Percentiles rank a stretch among this genome's conserved stretches.
Conservation (phyloP, 768 basidiomycete species). For the Lactarius quietus region DNA sequence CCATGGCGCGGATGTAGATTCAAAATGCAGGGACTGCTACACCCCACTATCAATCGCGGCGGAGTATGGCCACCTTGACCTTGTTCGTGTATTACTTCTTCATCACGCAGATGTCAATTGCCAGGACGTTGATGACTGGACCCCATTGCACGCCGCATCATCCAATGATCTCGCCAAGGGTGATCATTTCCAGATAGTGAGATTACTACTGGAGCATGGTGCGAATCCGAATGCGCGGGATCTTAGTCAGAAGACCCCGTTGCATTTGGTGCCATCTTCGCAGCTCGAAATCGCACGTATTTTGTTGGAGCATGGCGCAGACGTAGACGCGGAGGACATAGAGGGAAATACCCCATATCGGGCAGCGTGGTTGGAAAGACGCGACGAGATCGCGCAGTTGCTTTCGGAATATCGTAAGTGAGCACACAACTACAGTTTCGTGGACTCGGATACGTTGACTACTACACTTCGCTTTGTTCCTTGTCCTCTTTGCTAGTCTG, state of each 20-base stretch:
- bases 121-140: not conserved
- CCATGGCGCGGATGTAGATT: not conserved
- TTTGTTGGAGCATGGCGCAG: too few relatives aligned
- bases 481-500: too few relatives aligned
- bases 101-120: not conserved
- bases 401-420: too few relatives aligned
- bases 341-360: too few relatives aligned
- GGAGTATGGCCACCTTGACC: too few relatives aligned
- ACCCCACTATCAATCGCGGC: not conserved
- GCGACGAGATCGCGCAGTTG: too few relatives aligned
- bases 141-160: not conserved
- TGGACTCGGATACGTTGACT: too few relatives aligned
- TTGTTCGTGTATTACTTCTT: not conserved
- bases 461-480: too few relatives aligned
- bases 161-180: not conserved
- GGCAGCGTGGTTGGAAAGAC: too few relatives aligned
- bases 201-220: not conserved
- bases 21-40: not conserved
- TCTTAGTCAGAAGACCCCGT: not conserved
- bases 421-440: too few relatives aligned
- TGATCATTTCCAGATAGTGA: not conserved
- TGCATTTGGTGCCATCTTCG: not conserved
- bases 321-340: too few relatives aligned
- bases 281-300: not conserved
- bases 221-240: not conserved